Percentiles rank a stretch among this genome's conserved stretches.
Conservation (phyloP, 305 asterid genomes). For the Nicotiana rustica region DNA sequence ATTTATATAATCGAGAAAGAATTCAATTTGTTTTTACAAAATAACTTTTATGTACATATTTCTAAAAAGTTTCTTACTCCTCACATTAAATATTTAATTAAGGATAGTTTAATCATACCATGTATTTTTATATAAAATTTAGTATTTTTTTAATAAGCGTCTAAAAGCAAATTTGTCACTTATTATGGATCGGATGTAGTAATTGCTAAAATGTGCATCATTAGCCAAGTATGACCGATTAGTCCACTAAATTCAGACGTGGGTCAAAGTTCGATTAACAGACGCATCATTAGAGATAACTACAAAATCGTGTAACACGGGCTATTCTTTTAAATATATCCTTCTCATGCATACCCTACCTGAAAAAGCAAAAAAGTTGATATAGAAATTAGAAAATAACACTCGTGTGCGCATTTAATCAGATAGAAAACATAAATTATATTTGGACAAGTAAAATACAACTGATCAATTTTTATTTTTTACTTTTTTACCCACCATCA, state of each 20-base stretch:
- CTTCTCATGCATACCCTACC: background rate
- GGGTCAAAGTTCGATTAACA: constrained; percentile 5
- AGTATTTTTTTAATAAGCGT: no score
- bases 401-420: constrained; percentile 6
- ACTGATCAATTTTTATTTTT: no score
- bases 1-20: no score
- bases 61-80: no score
- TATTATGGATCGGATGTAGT: background rate
- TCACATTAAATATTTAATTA: no score
- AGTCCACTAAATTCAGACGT: background rate
- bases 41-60: no score
- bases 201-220: background rate
- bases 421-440: background rate
- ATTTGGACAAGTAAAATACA: background rate
- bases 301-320: background rate
- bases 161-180: no score
- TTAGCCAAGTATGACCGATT: background rate
- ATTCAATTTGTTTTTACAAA: no score
- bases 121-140: no score
- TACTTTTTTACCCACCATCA: background rate
- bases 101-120: no score
- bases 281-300: background rate
- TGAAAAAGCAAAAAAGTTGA: background rate
- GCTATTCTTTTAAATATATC: background rate
- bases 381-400: background rate